Evolutionary conservation across 768 basidiomycete genomes (phyloP), one percentile per base, ranked within the genome.

Genomic region (Tulasnella calospora): DNA sequence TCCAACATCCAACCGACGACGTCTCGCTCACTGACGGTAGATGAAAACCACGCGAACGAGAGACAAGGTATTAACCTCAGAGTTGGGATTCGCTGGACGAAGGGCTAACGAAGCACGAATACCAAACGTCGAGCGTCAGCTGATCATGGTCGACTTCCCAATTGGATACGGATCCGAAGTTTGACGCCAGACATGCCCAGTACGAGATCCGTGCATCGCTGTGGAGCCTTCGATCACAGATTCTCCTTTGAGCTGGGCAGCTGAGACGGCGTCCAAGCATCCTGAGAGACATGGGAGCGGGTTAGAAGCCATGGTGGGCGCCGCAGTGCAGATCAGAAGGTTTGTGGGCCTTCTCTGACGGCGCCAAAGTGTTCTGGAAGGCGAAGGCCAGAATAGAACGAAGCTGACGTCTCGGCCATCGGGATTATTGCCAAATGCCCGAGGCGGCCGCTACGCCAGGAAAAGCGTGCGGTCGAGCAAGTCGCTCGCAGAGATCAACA

Each of bases 291-390:
- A 67, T 67, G 21, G 61, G 33, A 33, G 61, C n/a, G 9, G 61
- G 12, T 67, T 5, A 67, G 61, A 67, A 67, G 61, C 61, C 61
- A 4, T n/a, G 61, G 33, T 67, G 61, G 61, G 61, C 61, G 30
- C 27, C 7, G 61, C 10, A 33, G 27, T 1, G 30, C 61, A 30
- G 30, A 67, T 67, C 27, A 33, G 61, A 27, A 67, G 61, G 23
- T 67, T n/a, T 67, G 61, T 67, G 61, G n/a, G 61, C 30, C 61
- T 67, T 67, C 61, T 67, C 21, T 67, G 61, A 67, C 61, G n/a
- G 27, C 27, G 61, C 61, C 61, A 67, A 67, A 67, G 61, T 67
- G 61, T 67, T 67, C 61, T 30, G 61, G 61, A 67, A 67, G 61
- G 33, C 61, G n/a, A 33, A 33, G 27, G 21, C 61, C 13, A 67